A percentile compares a stretch with the other conserved stretches of the same genome.
Evolutionary conservation across 1,284 basidiomycete genomes (phyloP).

Genomic region (Gymnopus androsaceus): DNA sequence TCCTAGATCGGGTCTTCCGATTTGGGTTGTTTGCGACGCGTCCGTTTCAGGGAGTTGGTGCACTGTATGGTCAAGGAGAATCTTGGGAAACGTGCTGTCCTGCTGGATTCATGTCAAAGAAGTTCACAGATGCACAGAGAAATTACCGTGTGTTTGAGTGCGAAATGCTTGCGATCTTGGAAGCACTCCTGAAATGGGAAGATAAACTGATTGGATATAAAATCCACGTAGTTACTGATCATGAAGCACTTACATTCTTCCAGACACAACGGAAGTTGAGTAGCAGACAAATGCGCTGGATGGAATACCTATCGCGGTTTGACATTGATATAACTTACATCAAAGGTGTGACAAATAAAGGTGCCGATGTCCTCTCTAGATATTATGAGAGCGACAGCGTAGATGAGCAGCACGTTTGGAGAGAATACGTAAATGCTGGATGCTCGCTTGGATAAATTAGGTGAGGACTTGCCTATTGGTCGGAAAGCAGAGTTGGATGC

Average conservation of each 20-base stretch:
- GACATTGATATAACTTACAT: slow-evolving; percentile 24
- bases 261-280: slow-evolving; percentile 9
- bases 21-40: slow-evolving; percentile 34
- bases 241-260: slow-evolving; percentile 11
- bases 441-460: slow-evolving; percentile 26
- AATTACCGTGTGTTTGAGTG: slow-evolving; percentile 37
- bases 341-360: not conserved
- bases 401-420: slow-evolving; percentile 16
- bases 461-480: slow-evolving; percentile 27
- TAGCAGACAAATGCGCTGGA: slow-evolving; percentile 22
- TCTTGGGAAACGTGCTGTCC: slow-evolving; percentile 37
- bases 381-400: slow-evolving; percentile 34
- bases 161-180: slow-evolving; percentile 39
- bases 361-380: slow-evolving; percentile 24
- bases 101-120: slow-evolving; percentile 42
- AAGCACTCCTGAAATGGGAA: slow-evolving; percentile 32
- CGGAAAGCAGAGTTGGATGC: slow-evolving; percentile 8
- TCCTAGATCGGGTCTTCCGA: not conserved
- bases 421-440: slow-evolving; percentile 33
- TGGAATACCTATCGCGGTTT: slow-evolving; percentile 36
- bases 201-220: slow-evolving; percentile 29
- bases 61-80: slow-evolving; percentile 39
- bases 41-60: slow-evolving; percentile 37
- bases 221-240: slow-evolving; percentile 14
- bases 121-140: slow-evolving; percentile 39